phyloP scores from a whole-genome alignment of 768 basidiomycete species.

The Russula sp. region DNA sequence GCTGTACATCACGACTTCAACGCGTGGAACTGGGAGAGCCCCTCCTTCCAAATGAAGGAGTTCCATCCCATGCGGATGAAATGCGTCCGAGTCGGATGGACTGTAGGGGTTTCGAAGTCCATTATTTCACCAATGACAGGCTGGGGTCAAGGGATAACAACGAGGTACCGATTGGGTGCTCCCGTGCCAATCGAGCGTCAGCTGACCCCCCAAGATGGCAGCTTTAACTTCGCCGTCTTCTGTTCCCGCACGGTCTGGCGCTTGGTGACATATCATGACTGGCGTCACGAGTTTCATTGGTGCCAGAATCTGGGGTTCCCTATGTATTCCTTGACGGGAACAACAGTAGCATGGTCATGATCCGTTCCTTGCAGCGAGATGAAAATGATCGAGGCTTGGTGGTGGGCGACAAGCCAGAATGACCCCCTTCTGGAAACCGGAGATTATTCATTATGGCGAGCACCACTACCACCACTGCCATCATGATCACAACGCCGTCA shows the following conservation, averaged over 20 bases:
- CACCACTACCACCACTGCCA: background rate
- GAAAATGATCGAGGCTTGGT: background rate
- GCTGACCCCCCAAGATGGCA: background rate
- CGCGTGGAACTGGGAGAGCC: background rate
- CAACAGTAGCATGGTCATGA: background rate
- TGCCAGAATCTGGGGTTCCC: background rate
- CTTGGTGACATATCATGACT: background rate
- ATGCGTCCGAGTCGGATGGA: background rate
- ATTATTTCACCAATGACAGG: background rate
- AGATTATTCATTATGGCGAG: background rate
- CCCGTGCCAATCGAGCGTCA: constrained; percentile 2
- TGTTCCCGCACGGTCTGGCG: background rate
- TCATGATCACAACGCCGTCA: background rate
- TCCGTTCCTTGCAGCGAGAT: background rate
- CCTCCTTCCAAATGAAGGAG: constrained; percentile 1
- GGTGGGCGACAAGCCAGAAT: background rate
- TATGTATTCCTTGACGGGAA: background rate
- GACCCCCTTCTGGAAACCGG: background rate
- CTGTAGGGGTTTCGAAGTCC: constrained; percentile 22
- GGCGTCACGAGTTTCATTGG: background rate
- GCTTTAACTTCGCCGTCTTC: background rate
- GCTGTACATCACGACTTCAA: background rate
- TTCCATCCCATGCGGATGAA: background rate
- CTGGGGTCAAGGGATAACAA: background rate
- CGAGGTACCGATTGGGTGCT: background rate